Evolutionary conservation across 2,329 filamentous ascomycete species (phyloP), one percentile per base, ranked within the genome.

Genomic region (Fusarium coffeatum): DNA sequence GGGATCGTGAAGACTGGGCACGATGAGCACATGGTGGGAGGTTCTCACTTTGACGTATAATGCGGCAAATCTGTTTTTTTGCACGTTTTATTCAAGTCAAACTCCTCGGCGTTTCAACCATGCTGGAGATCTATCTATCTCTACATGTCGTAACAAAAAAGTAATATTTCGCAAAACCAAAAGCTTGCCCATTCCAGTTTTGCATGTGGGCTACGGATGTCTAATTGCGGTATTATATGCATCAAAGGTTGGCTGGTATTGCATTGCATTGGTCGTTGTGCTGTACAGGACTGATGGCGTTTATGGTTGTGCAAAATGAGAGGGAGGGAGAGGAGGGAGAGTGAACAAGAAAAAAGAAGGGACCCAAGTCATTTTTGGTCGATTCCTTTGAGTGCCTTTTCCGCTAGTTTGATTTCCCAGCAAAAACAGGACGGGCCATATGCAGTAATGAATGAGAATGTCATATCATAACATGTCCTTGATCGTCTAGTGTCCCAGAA

Each of bases 21-120:
- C 70, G 89, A 91, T 64, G 88, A 90, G 76, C 84, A 88, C 68
- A 88, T 90, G 83, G 88, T 92, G 73, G 87, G 85, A 69, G 84
- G 84, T 60, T 84, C 86, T 50, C 86, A 89, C 61, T 91, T 92
- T 79, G 88, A 92, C 77, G 84, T 88, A 79, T 90, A 83, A 85
- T 58, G 59, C 49, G 63, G 45, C 50, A 63, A 56, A 56, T 61
- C 53, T 67, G 58, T 67, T 62, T 27, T 54, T 27, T 54, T 62
- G 64, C 60, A 56, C 59, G 53, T 65, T 69, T 61, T 51, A 63
- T 68, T 56, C 43, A 54, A 58, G 55, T 64, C 70, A 73, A 62
- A 58, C 72, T 69, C 64, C 64, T 72, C 57, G 65, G 68, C 67
- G 64, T 72, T 71, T 68, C 68, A 68, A 72, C 65, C 60, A 75